Evolutionary conservation across 2,329 filamentous ascomycete species (phyloP).

Genomic region (Massarina eburnea): DNA sequence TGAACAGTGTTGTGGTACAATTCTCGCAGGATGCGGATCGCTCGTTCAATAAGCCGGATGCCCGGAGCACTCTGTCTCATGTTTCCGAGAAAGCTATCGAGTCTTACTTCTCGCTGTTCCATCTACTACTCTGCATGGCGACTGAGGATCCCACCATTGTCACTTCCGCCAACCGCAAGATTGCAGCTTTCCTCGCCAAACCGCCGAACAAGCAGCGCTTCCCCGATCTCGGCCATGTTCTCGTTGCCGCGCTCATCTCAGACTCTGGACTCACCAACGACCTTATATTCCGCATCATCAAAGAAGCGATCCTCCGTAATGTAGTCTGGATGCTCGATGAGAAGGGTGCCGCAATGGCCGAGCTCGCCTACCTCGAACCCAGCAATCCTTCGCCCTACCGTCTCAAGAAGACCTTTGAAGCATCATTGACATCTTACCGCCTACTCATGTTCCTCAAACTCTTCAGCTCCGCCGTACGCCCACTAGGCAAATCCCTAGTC

Average conservation of each 20-base stretch:
- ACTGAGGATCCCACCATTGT: conserved; percentile 42
- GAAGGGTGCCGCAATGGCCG: conserved; percentile 40
- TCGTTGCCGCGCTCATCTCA: conserved; percentile 52
- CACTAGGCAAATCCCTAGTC: conserved; percentile 37
- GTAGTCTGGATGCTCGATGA: conserved; percentile 55
- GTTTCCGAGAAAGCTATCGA: conserved; percentile 58
- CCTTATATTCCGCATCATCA: conserved; percentile 49
- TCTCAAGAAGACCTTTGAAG: conserved; percentile 51
- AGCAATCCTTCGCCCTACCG: conserved; percentile 49
- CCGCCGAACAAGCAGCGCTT: conserved; percentile 46
- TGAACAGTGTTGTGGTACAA: conserved; percentile 55
- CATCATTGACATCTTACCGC: conserved; percentile 51
- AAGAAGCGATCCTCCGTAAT: conserved; percentile 54
- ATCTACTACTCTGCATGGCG: conserved; percentile 53
- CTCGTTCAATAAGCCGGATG: conserved; percentile 10
- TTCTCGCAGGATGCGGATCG: conserved; percentile 43
- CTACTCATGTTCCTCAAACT: conserved; percentile 57
- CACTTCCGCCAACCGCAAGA: conserved; percentile 43
- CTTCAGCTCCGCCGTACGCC: conserved; percentile 50
- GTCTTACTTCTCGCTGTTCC: conserved; percentile 56
- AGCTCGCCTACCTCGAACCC: conserved; percentile 52
- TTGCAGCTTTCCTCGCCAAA: conserved; percentile 45
- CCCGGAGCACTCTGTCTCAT: conserved; percentile 48
- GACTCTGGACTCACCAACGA: conserved; percentile 44
- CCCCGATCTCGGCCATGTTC: conserved; percentile 54